Percentiles rank a stretch among this genome's conserved stretches.
phyloP scores from a whole-genome alignment of 805 yeast species.

The Saccharomycopsis oosterbeekiorum region DNA sequence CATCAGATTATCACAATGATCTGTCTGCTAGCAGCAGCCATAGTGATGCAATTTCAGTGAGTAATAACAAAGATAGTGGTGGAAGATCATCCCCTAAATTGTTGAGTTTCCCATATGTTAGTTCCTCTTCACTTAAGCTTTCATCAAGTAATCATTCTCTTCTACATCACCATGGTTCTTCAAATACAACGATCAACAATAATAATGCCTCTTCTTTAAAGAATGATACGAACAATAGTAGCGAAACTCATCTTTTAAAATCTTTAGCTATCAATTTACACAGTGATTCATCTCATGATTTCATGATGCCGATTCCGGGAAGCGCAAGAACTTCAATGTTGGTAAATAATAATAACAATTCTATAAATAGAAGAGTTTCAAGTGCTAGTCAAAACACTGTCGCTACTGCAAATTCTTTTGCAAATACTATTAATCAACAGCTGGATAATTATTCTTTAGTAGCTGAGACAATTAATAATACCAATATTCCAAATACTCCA shows the following conservation, averaged over 20 bases:
- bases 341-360: background rate
- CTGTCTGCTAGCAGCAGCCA: conserved; percentile 1
- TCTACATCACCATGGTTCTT: background rate
- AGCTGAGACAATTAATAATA: background rate
- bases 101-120: background rate
- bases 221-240: background rate
- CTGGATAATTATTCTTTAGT: background rate
- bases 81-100: background rate
- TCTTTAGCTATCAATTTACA: conserved; percentile 8
- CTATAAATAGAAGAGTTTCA: background rate
- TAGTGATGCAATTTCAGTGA: background rate
- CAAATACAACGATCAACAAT: background rate
- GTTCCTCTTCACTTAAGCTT: background rate
- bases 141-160: background rate
- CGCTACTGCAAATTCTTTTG: background rate
- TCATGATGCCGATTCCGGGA: conserved; percentile 18
- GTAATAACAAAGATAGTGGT: background rate
- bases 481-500: background rate
- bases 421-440: background rate
- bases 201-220: background rate
- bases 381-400: background rate
- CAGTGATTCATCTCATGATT: conserved; percentile 11
- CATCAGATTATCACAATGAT: conserved; percentile 2
- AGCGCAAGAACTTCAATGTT: conserved; percentile 5
- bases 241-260: conserved; percentile 2